Percentiles rank a stretch among this genome's conserved stretches.
Conservation (phyloP, 192 early-diverging fungal species). For the Radiomyces spectabilis region DNA sequence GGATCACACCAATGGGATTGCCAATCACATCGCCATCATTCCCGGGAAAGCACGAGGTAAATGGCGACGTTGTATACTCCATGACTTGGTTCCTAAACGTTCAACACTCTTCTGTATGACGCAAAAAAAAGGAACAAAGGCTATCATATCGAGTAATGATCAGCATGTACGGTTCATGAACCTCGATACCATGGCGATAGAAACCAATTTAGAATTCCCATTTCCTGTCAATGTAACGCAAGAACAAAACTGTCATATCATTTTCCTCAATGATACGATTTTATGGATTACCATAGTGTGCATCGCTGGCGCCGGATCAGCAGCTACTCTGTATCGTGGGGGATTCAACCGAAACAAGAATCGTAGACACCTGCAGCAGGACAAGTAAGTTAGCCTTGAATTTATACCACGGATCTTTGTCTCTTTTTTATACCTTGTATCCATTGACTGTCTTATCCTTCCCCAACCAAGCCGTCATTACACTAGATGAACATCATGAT, state of each 20-base stretch:
- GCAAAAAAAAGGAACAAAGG: too few relatives aligned
- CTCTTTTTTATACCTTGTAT: not conserved
- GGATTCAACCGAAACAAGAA: slow-evolving; percentile 36
- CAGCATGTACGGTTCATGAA: slow-evolving; percentile 38
- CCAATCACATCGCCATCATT: slow-evolving; percentile 54
- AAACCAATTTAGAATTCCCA: slow-evolving; percentile 28
- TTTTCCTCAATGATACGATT: too few relatives aligned
- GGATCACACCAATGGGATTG: slow-evolving; percentile 43
- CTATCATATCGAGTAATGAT: slow-evolving; percentile 55
- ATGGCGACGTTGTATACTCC: too few relatives aligned
- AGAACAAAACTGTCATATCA: too few relatives aligned
- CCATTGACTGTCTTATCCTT: too few relatives aligned
- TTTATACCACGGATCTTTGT: too few relatives aligned
- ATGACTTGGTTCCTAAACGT: too few relatives aligned
- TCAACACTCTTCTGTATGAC: too few relatives aligned
- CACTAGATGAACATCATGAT: slow-evolving; percentile 53
- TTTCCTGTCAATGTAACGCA: slow-evolving; percentile 59
- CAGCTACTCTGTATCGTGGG: slow-evolving; percentile 51
- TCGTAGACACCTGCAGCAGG: slow-evolving; percentile 38
- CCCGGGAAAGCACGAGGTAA: slow-evolving; percentile 29
- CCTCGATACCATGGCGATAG: slow-evolving; percentile 29
- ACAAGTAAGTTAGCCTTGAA: slow-evolving; percentile 24
- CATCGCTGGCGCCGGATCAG: slow-evolving; percentile 43
- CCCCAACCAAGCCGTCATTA: slow-evolving; percentile 17
- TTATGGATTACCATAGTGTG: too few relatives aligned